Evolutionary conservation across 495 filamentous ascomycete genomes (phyloP).

Genomic region (Saxophila tyrrhenica): DNA sequence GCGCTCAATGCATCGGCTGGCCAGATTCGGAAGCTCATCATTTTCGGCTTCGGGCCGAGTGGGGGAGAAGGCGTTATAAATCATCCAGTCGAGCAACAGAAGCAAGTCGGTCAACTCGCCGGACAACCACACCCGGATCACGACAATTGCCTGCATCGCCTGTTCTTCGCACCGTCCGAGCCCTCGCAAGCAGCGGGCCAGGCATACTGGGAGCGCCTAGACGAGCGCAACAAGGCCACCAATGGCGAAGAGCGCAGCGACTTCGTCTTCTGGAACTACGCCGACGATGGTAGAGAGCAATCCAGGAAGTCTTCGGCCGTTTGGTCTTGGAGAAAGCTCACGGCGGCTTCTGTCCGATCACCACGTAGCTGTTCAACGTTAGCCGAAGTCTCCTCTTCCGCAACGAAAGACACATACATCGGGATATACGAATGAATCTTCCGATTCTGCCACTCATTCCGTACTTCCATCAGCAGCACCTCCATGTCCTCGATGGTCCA

Average conservation of each 20-base stretch:
- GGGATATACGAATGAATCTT: constrained; percentile 8
- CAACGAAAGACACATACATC: constrained; percentile 3
- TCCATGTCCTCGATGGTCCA: constrained; percentile 13
- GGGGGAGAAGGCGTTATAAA: not conserved
- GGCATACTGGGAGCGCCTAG: not conserved
- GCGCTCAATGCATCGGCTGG: constrained; percentile 14
- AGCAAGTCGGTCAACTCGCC: not conserved
- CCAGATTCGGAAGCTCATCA: constrained; percentile 14
- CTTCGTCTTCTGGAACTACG: not conserved
- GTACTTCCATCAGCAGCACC: constrained; percentile 8
- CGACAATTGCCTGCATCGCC: not conserved
- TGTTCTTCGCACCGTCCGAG: not conserved
- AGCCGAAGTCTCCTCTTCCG: not conserved
- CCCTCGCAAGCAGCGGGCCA: not conserved
- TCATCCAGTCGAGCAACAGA: not conserved
- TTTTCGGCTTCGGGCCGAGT: constrained; percentile 11
- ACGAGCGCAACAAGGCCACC: not conserved
- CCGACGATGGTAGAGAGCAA: not conserved
- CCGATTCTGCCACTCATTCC: constrained; percentile 5
- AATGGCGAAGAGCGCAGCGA: not conserved
- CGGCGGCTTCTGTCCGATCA: constrained; percentile 20
- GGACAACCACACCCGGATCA: not conserved
- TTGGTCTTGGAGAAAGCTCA: too few relatives aligned
- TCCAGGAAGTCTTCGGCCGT: too few relatives aligned
- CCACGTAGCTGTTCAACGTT: not conserved